Percentiles rank a stretch among this genome's conserved stretches.
Evolutionary conservation across 345 rosid genomes (phyloP).

Genomic region (Eucalyptus erythrocorys): DNA sequence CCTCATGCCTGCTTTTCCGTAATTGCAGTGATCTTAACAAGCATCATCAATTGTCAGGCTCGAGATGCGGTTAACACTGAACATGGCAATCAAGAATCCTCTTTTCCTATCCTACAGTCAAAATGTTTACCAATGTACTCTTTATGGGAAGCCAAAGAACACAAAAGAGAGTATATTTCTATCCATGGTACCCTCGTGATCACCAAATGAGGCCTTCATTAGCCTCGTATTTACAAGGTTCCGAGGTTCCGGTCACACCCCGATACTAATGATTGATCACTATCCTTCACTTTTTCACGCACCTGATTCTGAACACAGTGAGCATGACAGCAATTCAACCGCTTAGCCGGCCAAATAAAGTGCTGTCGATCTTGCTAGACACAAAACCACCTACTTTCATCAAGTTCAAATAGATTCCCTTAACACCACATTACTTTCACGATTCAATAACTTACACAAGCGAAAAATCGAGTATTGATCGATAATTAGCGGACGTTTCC

Average conservation of each 20-base stretch:
- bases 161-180: background rate
- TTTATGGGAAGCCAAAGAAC: background rate
- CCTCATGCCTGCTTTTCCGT: background rate
- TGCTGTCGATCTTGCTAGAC: background rate
- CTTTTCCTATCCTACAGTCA: background rate
- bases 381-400: background rate
- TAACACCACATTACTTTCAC: background rate
- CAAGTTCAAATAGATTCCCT: background rate
- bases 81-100: background rate
- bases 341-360: background rate
- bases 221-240: background rate
- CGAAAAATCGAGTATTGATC: background rate
- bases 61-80: background rate
- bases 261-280: background rate
- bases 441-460: background rate
- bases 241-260: background rate
- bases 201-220: background rate
- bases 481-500: background rate
- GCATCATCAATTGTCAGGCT: background rate
- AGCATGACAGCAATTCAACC: background rate
- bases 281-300: background rate
- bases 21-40: background rate
- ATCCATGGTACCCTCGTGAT: background rate
- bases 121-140: background rate
- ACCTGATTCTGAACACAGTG: background rate